phyloP scores from a whole-genome alignment of 345 rosid genomes.

The Acer saccharum region DNA sequence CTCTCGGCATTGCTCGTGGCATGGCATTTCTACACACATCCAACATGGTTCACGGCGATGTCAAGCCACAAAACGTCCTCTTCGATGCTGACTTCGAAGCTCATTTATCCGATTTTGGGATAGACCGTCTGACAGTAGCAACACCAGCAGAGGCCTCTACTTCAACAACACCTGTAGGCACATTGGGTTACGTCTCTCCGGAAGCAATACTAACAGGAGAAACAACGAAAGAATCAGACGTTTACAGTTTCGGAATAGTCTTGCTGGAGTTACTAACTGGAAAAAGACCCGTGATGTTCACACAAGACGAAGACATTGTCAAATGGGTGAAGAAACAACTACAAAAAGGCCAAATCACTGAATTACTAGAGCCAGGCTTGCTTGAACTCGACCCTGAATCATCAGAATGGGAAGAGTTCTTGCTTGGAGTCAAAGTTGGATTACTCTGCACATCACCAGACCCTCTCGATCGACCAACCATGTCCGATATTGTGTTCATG shows the following conservation, averaged over 20 bases:
- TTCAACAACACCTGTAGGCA: conserved; percentile 57
- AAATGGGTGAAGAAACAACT: conserved; percentile 98
- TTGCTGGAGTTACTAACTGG: conserved; percentile 85
- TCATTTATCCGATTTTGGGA: conserved; percentile 85
- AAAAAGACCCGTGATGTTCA: conserved; percentile 90
- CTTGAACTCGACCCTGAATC: conserved; percentile 94
- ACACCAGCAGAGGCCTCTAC: conserved; percentile 64
- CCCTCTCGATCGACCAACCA: conserved; percentile 83
- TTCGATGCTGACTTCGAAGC: conserved; percentile 98
- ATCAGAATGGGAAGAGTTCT: conserved; percentile 98
- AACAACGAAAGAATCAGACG: conserved; percentile 70
- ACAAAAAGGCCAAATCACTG: conserved; percentile 81
- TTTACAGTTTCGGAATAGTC: conserved; percentile 95
- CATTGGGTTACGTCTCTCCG: conserved; percentile 82
- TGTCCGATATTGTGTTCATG: conserved; percentile 95
- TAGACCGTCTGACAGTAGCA: conserved; percentile 55
- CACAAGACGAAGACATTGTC: conserved; percentile 90
- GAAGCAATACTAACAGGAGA: conserved; percentile 71
- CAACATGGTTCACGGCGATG: conserved; percentile 82
- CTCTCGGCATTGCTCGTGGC: conserved; percentile 92
- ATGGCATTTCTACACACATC: conserved; percentile 79
- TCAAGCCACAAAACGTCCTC: conserved; percentile 89
- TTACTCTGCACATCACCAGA: conserved; percentile 86
- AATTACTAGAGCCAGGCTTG: conserved; percentile 84
- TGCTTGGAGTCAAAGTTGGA: conserved; percentile 93